Base-by-base conservation (phyloP, 116 monocot genomes). In the Dioscorea cayenensis region DNA sequence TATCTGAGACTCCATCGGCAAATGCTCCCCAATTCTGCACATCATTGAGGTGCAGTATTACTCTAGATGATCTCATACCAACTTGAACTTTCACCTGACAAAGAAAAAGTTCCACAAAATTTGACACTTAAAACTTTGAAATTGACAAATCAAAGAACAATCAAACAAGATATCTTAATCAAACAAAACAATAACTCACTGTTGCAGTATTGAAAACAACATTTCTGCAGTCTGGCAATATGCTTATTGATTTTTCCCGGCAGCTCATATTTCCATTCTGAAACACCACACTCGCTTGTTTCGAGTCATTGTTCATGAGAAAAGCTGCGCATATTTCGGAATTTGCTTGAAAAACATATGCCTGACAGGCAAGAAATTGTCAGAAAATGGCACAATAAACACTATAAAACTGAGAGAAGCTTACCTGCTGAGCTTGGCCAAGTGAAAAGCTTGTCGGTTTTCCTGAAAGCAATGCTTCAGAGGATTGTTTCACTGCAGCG, bases 181-280 rank as follows among this genome's bases (percentile, higher is more conserved):
- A 69, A 51, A 36, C 25, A 6, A n/a, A 13, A 8, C 4, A 17
- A 66, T 16, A 29, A 66, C 66, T 35, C 68, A 90, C 96, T 75
- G 81, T 78, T 32, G 87, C 92, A 49, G 88, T 92, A 79, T 96
- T 92, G 68, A 88, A 96, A 18, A 72, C 68, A 11, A 76, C 79
- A 51, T 72, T 77, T 9, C 78, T 82, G 76, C 96, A 96, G 36
- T 83, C 81, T 35, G 78, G 73, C 36, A 96, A 70, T 32, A 96
- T 83, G 37, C 85, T 92, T 37, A 90, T 86, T 49, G 96, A 96
- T 71, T 66, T 66, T 84, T 49, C 38, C 10, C 28, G 87, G 84
- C 21, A 96, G 32, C 38, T 74, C 52, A 72, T 88, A 84, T 20
- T 63, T 69, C 1, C 55, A 70, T 84, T 79, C 28, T 60, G 55